Conservation (phyloP, 2,329 filamentous ascomycete genomes). For the Alternaria viburni region DNA sequence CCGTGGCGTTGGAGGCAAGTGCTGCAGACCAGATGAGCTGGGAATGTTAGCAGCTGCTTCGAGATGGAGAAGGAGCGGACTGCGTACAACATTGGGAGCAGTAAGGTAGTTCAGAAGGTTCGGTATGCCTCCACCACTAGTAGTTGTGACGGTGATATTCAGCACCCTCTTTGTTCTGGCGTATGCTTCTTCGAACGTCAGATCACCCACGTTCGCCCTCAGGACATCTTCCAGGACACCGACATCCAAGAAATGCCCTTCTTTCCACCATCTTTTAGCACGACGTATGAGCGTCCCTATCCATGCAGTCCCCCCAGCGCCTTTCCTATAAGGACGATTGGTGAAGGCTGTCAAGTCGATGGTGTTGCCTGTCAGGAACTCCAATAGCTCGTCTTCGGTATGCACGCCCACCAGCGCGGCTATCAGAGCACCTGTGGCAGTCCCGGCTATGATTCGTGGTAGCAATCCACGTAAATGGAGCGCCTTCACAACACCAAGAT, state of each 20-base stretch:
- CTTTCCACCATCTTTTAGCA: slow-evolving; percentile 70
- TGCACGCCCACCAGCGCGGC: slow-evolving; percentile 87
- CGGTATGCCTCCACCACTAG: slow-evolving; percentile 75
- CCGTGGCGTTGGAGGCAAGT: slow-evolving; percentile 75
- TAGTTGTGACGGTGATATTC: slow-evolving; percentile 88
- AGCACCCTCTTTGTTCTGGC: slow-evolving; percentile 82
- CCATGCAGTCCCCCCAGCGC: slow-evolving; percentile 47
- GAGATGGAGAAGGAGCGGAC: not conserved
- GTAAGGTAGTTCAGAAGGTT: slow-evolving; percentile 91
- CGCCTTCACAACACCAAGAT: slow-evolving; percentile 88
- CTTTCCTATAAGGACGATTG: slow-evolving; percentile 36
- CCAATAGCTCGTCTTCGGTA: slow-evolving; percentile 81
- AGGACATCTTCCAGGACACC: slow-evolving; percentile 84
- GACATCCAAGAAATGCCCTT: slow-evolving; percentile 85
- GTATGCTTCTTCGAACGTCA: slow-evolving; percentile 94
- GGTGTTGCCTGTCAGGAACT: slow-evolving; percentile 76
- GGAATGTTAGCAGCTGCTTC: slow-evolving; percentile 14
- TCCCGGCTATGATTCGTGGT: slow-evolving; percentile 89
- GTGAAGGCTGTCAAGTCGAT: slow-evolving; percentile 85
- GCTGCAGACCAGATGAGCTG: slow-evolving; percentile 82
- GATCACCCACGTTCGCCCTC: slow-evolving; percentile 80
- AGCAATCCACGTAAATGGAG: slow-evolving; percentile 80
- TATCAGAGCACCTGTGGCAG: slow-evolving; percentile 87
- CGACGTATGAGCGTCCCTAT: slow-evolving; percentile 68
- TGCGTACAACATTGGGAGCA: slow-evolving; percentile 84